Conservation (phyloP, 2,329 filamentous ascomycete species). For the Fusarium buharicum region DNA sequence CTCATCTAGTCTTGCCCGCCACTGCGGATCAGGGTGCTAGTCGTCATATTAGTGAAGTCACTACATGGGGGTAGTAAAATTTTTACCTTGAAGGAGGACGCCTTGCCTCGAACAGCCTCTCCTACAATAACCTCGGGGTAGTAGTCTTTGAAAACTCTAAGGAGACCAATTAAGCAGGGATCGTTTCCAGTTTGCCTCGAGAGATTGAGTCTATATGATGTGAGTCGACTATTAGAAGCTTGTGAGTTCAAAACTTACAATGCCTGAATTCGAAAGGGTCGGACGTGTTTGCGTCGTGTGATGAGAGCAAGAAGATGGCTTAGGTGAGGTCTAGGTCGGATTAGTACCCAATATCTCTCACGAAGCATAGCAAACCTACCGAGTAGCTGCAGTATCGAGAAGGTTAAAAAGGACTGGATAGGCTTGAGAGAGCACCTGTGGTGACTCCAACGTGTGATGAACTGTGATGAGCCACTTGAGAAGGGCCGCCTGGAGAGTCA, state of each 20-base stretch:
- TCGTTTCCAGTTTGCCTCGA: conserved; percentile 75
- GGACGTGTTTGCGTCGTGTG: conserved; percentile 83
- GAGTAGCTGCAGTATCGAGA: conserved; percentile 80
- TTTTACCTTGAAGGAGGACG: conserved; percentile 68
- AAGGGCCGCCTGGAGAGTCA: conserved; percentile 75
- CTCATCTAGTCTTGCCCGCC: conserved; percentile 73
- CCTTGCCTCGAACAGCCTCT: conserved; percentile 69
- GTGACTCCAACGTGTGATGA: conserved; percentile 75
- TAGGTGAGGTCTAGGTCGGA: conserved; percentile 62
- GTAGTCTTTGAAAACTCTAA: conserved; percentile 89
- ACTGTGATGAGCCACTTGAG: conserved; percentile 83
- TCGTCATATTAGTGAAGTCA: conserved; percentile 31
- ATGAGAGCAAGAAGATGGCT: conserved; percentile 83
- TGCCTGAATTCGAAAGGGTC: conserved; percentile 82
- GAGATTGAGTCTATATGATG: conserved; percentile 60
- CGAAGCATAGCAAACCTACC: conserved; percentile 56
- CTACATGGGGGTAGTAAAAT: neutral
- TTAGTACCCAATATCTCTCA: conserved; percentile 25
- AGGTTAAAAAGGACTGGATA: conserved; percentile 84
- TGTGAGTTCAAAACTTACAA: conserved; percentile 60
- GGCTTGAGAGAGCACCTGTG: conserved; percentile 70
- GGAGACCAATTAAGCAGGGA: conserved; percentile 75
- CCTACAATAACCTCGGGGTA: conserved; percentile 89
- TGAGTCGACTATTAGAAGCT: conserved; percentile 7
- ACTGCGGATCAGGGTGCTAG: conserved; percentile 79